Conservation (phyloP, 140 eudicot genomes). For the Oenanthe javanica region DNA sequence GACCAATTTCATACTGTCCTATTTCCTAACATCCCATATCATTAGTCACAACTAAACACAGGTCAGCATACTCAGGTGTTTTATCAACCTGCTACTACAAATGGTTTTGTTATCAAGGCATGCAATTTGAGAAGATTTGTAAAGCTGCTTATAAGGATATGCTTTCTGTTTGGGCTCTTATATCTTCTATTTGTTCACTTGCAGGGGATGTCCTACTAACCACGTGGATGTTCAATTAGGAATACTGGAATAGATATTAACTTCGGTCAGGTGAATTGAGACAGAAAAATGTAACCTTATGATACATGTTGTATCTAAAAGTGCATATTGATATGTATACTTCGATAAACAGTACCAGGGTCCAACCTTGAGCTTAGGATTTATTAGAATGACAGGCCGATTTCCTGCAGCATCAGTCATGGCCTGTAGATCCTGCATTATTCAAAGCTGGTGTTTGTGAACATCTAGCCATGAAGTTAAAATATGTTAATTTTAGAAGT, state of each 20-base stretch:
- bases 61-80: not conserved
- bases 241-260: too few relatives aligned
- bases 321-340: not conserved
- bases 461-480: not conserved
- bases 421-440: slow-evolving; percentile 85
- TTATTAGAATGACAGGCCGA: slow-evolving; percentile 90
- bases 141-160: not conserved
- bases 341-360: not conserved
- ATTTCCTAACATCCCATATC: not conserved
- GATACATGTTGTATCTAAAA: not conserved
- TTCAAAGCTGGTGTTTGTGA: slow-evolving; percentile 20
- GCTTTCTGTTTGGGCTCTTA: not conserved
- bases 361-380: slow-evolving; percentile 88
- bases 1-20: not conserved
- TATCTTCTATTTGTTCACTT: not conserved
- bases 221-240: not conserved
- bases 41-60: not conserved
- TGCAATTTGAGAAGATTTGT: not conserved
- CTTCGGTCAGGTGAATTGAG: not conserved
- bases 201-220: not conserved
- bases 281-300: too few relatives aligned
- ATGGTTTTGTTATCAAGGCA: not conserved
- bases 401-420: slow-evolving; percentile 98
- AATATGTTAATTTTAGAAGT: slow-evolving; percentile 2
- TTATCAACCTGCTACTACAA: not conserved